Conservation (phyloP, 306 rosid genomes). For the Erythrophleum fordii region DNA sequence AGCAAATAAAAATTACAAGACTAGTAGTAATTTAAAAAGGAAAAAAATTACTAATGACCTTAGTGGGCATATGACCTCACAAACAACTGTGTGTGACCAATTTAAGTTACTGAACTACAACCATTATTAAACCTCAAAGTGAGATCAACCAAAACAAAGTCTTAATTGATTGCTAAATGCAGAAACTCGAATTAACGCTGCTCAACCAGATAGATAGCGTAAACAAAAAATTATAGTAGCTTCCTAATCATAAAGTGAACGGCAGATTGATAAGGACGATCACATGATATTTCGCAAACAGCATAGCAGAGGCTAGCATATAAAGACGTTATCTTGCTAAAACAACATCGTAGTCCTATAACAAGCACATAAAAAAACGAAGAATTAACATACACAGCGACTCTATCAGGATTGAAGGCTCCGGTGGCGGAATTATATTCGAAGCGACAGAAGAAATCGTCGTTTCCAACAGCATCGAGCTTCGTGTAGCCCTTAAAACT, state of each 20-base stretch:
- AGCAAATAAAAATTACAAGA: not conserved
- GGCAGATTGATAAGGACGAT: not conserved
- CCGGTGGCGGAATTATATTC: conserved; percentile 95
- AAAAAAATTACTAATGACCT: not conserved
- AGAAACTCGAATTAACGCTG: not conserved
- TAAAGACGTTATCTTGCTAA: not conserved
- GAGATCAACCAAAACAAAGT: conserved; percentile 26
- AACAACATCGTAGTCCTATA: not conserved
- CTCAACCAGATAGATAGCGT: conserved; percentile 14
- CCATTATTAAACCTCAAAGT: not conserved
- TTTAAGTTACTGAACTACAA: conserved; percentile 5
- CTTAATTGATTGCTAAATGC: conserved; percentile 7
- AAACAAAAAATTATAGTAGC: conserved; percentile 3
- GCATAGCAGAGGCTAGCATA: not conserved
- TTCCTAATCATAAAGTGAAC: not conserved
- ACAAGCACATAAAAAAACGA: not conserved
- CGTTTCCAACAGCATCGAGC: conserved; percentile 97
- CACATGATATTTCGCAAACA: conserved; percentile 12
- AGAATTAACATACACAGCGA: conserved; percentile 76
- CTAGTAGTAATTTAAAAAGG: not conserved
- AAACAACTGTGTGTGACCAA: not conserved
- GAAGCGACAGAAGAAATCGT: conserved; percentile 98
- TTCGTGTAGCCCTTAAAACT: conserved; percentile 87
- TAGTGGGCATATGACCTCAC: not conserved
- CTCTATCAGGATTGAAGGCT: conserved; percentile 95